Conservation (phyloP, 2,329 filamentous ascomycete species). For the Aspergillus quadricinctus region DNA sequence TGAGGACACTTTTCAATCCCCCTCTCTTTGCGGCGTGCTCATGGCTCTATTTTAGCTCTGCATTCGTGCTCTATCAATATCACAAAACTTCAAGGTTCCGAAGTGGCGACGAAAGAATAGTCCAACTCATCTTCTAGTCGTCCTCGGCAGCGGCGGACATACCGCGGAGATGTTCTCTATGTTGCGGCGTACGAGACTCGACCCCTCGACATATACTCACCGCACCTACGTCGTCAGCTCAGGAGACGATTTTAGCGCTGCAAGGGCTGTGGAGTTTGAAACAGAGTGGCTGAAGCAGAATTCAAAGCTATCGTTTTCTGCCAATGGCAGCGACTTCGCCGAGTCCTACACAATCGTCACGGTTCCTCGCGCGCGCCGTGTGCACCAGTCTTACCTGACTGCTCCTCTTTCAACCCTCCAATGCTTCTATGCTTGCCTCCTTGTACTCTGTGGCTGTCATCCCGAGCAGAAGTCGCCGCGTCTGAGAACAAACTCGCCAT, state of each 20-base stretch:
- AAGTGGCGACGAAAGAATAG: constrained; percentile 25
- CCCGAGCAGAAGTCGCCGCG: constrained; percentile 27
- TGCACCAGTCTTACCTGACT: constrained; percentile 76
- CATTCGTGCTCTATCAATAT: constrained; percentile 21
- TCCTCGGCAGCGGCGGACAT: constrained; percentile 90
- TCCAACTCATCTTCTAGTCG: constrained; percentile 64
- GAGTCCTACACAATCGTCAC: constrained; percentile 58
- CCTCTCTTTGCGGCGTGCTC: background rate
- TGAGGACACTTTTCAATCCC: background rate
- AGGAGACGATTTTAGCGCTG: constrained; percentile 68
- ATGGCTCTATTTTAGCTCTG: constrained; percentile 19
- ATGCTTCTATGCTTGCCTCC: constrained; percentile 62
- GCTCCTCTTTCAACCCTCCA: constrained; percentile 64
- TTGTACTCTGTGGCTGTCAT: constrained; percentile 46
- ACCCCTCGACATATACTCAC: constrained; percentile 51
- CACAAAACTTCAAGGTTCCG: constrained; percentile 26
- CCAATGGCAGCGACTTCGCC: constrained; percentile 3
- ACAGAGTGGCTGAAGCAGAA: constrained; percentile 22
- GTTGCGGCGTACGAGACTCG: constrained; percentile 57
- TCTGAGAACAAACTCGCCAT: constrained; percentile 31
- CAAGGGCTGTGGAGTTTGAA: constrained; percentile 63
- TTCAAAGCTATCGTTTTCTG: constrained; percentile 4
- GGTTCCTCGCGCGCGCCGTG: constrained; percentile 70
- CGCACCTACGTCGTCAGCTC: constrained; percentile 78
- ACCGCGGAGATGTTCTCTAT: constrained; percentile 92